These are phyloP conservation scores for Trichoderma cornu-damae DNA, from an alignment of 2,329 filamentous ascomycete genomes.

Conservation along the genomic window DNA sequence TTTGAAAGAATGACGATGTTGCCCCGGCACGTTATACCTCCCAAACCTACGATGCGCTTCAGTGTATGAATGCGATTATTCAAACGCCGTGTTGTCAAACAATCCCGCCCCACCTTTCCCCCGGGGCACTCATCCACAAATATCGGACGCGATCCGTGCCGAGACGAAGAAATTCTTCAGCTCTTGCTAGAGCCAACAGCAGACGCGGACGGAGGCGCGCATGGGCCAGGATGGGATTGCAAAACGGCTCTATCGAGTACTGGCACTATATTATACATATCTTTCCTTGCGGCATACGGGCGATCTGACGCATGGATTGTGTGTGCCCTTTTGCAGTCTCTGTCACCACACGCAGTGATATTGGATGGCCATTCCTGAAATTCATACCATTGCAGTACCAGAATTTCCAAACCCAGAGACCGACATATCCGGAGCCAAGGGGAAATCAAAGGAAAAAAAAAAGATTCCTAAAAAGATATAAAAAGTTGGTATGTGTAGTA, in stretches of 20 bases:
- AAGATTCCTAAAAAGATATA: neutral
- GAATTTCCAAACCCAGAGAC: too few relatives aligned
- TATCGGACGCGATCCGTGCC: neutral
- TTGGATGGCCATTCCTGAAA: too few relatives aligned
- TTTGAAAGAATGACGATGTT: neutral
- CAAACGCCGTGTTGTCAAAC: too few relatives aligned
- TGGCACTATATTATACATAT: neutral
- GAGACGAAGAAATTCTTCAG: neutral
- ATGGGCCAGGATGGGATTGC: neutral
- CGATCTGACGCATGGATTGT: neutral
- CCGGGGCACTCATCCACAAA: neutral
- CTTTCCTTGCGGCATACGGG: neutral
- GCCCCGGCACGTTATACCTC: too few relatives aligned
- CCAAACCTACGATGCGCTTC: too few relatives aligned
- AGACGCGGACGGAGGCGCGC: neutral
- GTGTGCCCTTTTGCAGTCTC: neutral
- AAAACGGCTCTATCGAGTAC: neutral
- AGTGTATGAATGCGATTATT: too few relatives aligned
- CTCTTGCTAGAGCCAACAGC: neutral
- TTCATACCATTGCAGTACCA: too few relatives aligned
- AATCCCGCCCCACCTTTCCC: constrained; percentile 9
- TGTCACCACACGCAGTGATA: too few relatives aligned
- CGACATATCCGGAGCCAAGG: neutral
- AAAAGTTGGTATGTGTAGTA: neutral
- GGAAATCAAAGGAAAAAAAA: too few relatives aligned